Conservation (phyloP, 2,329 filamentous ascomycete genomes). For the Thermothelomyces thermophilus region DNA sequence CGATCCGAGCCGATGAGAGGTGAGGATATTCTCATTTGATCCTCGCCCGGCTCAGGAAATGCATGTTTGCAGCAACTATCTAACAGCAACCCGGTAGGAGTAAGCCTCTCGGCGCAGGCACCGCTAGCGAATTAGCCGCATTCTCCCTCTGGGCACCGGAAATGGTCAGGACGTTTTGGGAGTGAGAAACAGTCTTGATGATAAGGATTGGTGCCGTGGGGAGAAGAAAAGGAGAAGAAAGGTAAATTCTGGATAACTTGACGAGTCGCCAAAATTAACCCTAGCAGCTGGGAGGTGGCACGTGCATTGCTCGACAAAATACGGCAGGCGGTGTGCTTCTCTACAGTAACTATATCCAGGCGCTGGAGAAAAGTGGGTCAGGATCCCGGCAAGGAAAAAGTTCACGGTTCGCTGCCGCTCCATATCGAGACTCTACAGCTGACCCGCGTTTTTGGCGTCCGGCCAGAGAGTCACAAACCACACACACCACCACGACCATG, state of each 20-base stretch:
- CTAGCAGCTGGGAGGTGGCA: conserved; percentile 1
- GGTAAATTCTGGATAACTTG: conserved; percentile 16
- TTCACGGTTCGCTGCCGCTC: conserved; percentile 20
- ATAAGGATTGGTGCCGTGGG: conserved; percentile 84
- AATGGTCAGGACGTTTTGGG: conserved; percentile 87
- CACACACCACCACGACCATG: conserved; percentile 21
- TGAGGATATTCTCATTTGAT: too few relatives aligned
- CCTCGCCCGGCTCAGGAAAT: too few relatives aligned
- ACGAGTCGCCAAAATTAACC: conserved; percentile 4
- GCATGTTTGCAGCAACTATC: conserved; percentile 89
- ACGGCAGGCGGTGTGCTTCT: conserved; percentile 18
- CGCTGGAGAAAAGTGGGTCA: conserved; percentile 8
- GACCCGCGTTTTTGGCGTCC: conserved; percentile 4
- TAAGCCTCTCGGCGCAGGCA: conserved; percentile 54
- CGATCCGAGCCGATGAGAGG: too few relatives aligned
- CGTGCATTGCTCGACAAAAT: background rate
- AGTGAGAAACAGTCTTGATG: conserved; percentile 68
- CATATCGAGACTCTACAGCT: background rate
- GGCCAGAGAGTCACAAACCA: conserved; percentile 5
- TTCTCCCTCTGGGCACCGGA: conserved; percentile 76
- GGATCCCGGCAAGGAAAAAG: conserved; percentile 25
- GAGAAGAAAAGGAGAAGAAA: conserved; percentile 29
- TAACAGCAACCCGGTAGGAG: conserved; percentile 78
- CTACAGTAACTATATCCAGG: too few relatives aligned
- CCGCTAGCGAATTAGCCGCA: conserved; percentile 97